Evolutionary conservation across 2,329 filamentous ascomycete species (phyloP), one percentile per base, ranked within the genome.

Genomic region (Scedosporium minutisporum): DNA sequence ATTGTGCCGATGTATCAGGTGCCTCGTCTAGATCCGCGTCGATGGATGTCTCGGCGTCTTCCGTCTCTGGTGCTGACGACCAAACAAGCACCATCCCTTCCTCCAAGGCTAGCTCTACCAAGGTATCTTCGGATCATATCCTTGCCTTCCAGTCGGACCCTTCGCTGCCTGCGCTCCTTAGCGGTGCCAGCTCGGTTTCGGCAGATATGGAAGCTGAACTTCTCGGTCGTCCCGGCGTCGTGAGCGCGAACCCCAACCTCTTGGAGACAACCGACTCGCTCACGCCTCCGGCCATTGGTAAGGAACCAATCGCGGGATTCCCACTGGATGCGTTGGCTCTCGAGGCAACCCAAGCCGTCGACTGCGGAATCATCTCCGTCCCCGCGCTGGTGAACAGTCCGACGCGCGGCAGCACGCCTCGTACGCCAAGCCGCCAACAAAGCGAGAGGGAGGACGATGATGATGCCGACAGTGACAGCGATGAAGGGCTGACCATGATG

Each of bases 181-280:
- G 85, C 63, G 83, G 85, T 10, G 83, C 84, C 7, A 87, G 84
- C 68, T 88, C 85, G 2, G 79, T 87, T 9, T 87, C 84, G 14
- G 83, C 82, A 1, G 85, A 87, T 66, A 75, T 81, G 23, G 85
- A 88, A 65, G 82, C 80, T 1, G 85, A 87, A 58, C 82, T 86
- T 46, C 74, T 86, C 3, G 73, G 79, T 62, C 76, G 73, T 23
- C 82, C 81, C 9, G 80, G 78, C 4, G 73, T 77, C 5, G 73
- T 82, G 6, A 74, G 74, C 58, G 67, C 64, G 3, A 74, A 75
- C 18, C 72, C 76, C 1, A 74, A 79, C 10, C 70, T 81, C 1
- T 74, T 84, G 27, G 78, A 82, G 61, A 79, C 81, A 1, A 78
- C 78, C 2, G 82, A 85, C 64, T 82, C 80, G 1, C 74, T 84